Evolutionary conservation across 2,329 filamentous ascomycete genomes (phyloP).

Genomic region (Cytospora chrysosperma): DNA sequence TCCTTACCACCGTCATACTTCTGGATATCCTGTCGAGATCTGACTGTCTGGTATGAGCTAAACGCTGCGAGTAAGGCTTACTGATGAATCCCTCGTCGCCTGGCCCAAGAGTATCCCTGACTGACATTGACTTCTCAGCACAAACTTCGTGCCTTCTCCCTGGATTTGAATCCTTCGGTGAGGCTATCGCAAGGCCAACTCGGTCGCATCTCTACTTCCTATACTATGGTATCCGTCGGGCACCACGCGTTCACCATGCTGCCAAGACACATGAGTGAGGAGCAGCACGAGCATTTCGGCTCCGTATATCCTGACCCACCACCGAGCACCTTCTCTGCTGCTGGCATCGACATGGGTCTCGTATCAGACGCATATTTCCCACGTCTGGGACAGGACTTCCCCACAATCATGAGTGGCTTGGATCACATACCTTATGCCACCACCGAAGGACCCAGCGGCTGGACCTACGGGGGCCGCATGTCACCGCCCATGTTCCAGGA

Average conservation of each 20-base stretch:
- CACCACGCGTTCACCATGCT: constrained; percentile 32
- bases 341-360: constrained; percentile 48
- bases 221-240: constrained; percentile 29
- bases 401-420: constrained; percentile 43
- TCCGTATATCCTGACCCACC: constrained; percentile 47
- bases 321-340: constrained; percentile 41
- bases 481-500: constrained; percentile 52
- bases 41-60: constrained; percentile 20
- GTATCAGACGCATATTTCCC: constrained; percentile 48
- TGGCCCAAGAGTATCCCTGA: constrained; percentile 3
- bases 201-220: neutral
- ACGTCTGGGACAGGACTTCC: constrained; percentile 40
- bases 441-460: constrained; percentile 41
- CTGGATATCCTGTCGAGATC: neutral
- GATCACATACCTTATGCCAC: constrained; percentile 47
- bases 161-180: neutral
- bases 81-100: neutral
- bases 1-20: constrained; percentile 4
- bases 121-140: constrained; percentile 15
- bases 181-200: constrained; percentile 1
- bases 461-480: constrained; percentile 46
- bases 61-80: constrained; percentile 19
- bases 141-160: constrained; percentile 6
- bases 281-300: constrained; percentile 39
- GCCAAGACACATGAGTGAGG: constrained; percentile 28